phyloP scores from a whole-genome alignment of 257 asterid genomes.

The Penstemon davidsonii region DNA sequence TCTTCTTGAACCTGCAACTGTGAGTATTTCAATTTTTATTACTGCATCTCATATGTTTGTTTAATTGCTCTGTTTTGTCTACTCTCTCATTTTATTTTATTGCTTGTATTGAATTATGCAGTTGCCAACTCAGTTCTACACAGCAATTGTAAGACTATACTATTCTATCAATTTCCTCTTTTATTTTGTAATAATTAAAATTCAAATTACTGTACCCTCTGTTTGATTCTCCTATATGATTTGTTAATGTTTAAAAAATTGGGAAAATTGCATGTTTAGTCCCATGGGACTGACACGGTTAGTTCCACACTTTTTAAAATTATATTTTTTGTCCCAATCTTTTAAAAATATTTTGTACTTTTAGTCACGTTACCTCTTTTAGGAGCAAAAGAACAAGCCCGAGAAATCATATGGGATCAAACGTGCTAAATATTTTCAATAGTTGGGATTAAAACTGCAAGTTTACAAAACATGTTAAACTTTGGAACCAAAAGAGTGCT shows the following conservation, averaged over 20 bases:
- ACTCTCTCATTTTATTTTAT: not conserved
- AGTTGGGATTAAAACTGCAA: too few relatives aligned
- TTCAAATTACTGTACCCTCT: not conserved
- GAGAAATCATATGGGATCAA: too few relatives aligned
- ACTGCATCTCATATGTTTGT: not conserved
- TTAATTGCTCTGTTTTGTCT: not conserved
- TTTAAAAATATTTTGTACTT: too few relatives aligned
- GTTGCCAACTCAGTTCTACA: conserved; percentile 91
- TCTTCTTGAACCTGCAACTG: conserved; percentile 93
- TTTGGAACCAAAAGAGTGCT: too few relatives aligned
- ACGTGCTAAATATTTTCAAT: too few relatives aligned
- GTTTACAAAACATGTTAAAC: too few relatives aligned
- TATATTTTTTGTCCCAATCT: not conserved
- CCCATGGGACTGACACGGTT: too few relatives aligned
- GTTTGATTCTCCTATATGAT: not conserved
- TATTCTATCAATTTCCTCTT: not conserved
- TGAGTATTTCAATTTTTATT: conserved; percentile 31
- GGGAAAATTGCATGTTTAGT: not conserved
- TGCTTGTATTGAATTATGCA: conserved; percentile 39
- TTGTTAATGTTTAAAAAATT: too few relatives aligned
- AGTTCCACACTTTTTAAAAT: not conserved
- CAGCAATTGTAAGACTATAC: conserved; percentile 67
- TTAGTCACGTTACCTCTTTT: too few relatives aligned
- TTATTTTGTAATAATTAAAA: not conserved
- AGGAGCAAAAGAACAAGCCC: too few relatives aligned